Evolutionary conservation across 805 yeast species (phyloP).

Genomic region (Cyberlindnera mississippiensis): DNA sequence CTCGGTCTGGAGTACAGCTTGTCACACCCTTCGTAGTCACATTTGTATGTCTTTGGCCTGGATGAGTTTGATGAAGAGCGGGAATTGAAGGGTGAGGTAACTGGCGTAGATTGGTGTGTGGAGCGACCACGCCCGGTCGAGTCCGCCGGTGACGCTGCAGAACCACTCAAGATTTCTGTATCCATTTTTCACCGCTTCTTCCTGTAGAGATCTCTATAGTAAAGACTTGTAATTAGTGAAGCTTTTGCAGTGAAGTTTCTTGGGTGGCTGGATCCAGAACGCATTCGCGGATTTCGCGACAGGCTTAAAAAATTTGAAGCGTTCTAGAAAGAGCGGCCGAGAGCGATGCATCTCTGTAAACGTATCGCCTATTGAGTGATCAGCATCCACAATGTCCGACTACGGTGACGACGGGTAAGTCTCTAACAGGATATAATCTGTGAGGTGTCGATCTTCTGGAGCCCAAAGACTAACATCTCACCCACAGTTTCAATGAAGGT

Average conservation of each 20-base stretch:
- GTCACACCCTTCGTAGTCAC: slow-evolving; percentile 62
- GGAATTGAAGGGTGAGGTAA: slow-evolving; percentile 14
- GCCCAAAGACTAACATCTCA: background rate
- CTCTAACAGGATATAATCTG: background rate
- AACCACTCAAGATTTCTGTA: background rate
- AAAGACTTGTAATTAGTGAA: no score
- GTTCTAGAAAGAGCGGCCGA: no score
- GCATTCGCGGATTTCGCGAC: background rate
- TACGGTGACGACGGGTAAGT: slow-evolving; percentile 48
- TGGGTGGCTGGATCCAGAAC: background rate
- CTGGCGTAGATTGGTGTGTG: slow-evolving; percentile 8
- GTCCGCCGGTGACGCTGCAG: background rate
- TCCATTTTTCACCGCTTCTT: no score
- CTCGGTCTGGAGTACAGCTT: slow-evolving; percentile 82
- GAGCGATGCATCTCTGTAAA: no score
- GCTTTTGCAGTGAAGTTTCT: no score
- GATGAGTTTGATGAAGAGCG: slow-evolving; percentile 33
- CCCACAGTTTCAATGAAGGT: slow-evolving; percentile 60
- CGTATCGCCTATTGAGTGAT: background rate
- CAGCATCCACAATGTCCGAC: slow-evolving; percentile 42
- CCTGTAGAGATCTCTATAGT: no score
- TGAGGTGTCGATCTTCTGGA: background rate
- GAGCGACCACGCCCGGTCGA: slow-evolving; percentile 4
- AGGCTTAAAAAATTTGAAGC: background rate
- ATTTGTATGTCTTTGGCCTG: slow-evolving; percentile 58